Evolutionary conservation across 805 yeast species (phyloP).

Genomic region (Saccharomycopsis guyanensis): DNA sequence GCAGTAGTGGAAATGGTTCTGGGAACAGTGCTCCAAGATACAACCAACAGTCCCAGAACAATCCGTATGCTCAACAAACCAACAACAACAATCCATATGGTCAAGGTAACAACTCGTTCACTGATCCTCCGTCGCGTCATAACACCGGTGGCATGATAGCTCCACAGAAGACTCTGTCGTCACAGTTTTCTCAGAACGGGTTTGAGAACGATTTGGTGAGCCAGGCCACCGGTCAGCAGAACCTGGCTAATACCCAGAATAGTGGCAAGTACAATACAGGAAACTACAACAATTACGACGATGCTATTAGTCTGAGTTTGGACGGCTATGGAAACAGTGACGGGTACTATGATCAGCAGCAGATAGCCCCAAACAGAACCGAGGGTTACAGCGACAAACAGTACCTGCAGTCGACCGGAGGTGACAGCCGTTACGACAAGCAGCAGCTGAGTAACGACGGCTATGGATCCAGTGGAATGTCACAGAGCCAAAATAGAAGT

Average conservation of each 20-base stretch:
- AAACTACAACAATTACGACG: conserved; percentile 11
- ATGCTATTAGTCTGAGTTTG: conserved; percentile 12
- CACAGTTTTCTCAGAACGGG: conserved; percentile 10
- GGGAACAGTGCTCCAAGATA: not conserved
- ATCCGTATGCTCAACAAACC: too few species aligned
- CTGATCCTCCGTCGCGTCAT: not conserved
- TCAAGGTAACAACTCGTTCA: not conserved
- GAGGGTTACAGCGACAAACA: not conserved
- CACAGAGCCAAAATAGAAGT: conserved; percentile 1
- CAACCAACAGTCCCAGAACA: not conserved
- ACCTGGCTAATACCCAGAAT: not conserved
- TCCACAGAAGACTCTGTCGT: conserved; percentile 9
- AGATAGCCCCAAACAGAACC: conserved; percentile 1
- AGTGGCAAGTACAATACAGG: conserved; percentile 6
- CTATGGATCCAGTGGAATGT: too few species aligned
- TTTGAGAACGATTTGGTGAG: conserved; percentile 16
- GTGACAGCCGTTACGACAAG: not conserved
- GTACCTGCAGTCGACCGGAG: not conserved
- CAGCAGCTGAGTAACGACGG: too few species aligned
- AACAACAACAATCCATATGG: not conserved
- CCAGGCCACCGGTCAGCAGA: conserved; percentile 16
- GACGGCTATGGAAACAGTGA: not conserved
- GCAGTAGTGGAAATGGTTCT: not conserved
- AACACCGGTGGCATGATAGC: not conserved
- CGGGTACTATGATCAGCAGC: conserved; percentile 8